Conservation (phyloP, 768 basidiomycete species). For the Boletellus emodensis region DNA sequence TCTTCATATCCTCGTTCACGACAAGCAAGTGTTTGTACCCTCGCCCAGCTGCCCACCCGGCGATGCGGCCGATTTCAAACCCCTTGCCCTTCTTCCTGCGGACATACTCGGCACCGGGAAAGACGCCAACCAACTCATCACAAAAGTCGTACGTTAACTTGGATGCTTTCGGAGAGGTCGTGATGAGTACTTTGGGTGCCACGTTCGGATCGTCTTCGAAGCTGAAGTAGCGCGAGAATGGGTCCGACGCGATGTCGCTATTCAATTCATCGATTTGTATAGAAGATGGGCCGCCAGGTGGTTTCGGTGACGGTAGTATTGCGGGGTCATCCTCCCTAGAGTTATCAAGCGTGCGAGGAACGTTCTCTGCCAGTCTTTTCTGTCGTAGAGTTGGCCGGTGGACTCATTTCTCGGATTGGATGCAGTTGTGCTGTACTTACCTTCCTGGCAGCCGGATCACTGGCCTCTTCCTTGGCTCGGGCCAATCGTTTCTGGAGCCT, state of each 20-base stretch:
- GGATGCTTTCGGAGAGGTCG: slow-evolving; percentile 86
- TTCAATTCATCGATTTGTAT: slow-evolving; percentile 54
- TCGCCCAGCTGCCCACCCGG: slow-evolving; percentile 87
- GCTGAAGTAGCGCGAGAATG: slow-evolving; percentile 74
- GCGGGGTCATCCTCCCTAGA: slow-evolving; percentile 76
- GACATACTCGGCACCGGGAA: slow-evolving; percentile 89
- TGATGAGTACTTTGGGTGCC: slow-evolving; percentile 86
- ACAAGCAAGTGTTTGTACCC: slow-evolving; percentile 87
- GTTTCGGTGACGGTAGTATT: slow-evolving; percentile 32
- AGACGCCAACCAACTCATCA: slow-evolving; percentile 83
- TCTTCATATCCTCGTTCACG: slow-evolving; percentile 94
- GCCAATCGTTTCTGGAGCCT: slow-evolving; percentile 81
- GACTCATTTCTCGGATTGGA: neutral
- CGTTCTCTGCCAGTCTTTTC: slow-evolving; percentile 82
- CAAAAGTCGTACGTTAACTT: slow-evolving; percentile 89
- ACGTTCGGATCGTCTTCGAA: slow-evolving; percentile 60
- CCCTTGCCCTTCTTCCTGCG: slow-evolving; percentile 84
- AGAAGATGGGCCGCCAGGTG: slow-evolving; percentile 30
- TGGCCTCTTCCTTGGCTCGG: slow-evolving; percentile 69
- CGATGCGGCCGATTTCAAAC: slow-evolving; percentile 86
- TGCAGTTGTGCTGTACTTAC: slow-evolving; percentile 40
- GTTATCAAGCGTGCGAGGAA: slow-evolving; percentile 92
- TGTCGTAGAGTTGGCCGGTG: slow-evolving; percentile 35
- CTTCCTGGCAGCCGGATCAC: slow-evolving; percentile 74
- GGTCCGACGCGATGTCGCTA: slow-evolving; percentile 68